Evolutionary conservation across 345 rosid genomes (phyloP).

Genomic region (Lumnitzera littorea): DNA sequence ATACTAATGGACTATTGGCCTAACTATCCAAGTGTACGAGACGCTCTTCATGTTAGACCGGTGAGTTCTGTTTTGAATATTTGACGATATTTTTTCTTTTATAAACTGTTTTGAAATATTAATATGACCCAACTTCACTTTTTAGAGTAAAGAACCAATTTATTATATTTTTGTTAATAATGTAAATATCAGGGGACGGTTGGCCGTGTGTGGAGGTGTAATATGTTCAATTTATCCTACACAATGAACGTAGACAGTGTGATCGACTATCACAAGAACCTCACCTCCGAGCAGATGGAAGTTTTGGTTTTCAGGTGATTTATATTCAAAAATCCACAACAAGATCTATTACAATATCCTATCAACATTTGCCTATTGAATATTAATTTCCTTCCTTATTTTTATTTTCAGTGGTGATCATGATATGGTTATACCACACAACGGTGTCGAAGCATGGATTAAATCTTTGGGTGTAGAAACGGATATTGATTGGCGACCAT

Average conservation of each 20-base stretch:
- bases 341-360: too few relatives aligned
- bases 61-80: conserved; percentile 2
- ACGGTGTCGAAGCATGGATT: conserved; percentile 17
- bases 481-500: conserved; percentile 21
- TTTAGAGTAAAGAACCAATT: too few relatives aligned
- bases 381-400: too few relatives aligned
- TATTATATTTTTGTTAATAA: too few relatives aligned
- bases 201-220: conserved; percentile 15
- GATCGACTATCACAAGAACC: conserved; percentile 10
- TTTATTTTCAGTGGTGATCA: conserved; percentile 18
- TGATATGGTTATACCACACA: conserved; percentile 17
- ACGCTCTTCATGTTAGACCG: conserved; percentile 19
- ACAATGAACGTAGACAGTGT: conserved; percentile 3
- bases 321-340: not conserved
- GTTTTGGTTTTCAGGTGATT: conserved; percentile 18
- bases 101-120: too few relatives aligned
- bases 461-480: conserved; percentile 5
- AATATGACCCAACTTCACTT: too few relatives aligned
- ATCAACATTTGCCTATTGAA: too few relatives aligned
- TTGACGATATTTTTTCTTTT: too few relatives aligned
- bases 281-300: conserved; percentile 6
- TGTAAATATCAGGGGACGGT: conserved; percentile 11
- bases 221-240: conserved; percentile 10
- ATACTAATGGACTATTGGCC: conserved; percentile 8
- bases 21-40: conserved; percentile 13